phyloP scores from a whole-genome alignment of 177 flowering plant species.

The Vitis hybrid region DNA sequence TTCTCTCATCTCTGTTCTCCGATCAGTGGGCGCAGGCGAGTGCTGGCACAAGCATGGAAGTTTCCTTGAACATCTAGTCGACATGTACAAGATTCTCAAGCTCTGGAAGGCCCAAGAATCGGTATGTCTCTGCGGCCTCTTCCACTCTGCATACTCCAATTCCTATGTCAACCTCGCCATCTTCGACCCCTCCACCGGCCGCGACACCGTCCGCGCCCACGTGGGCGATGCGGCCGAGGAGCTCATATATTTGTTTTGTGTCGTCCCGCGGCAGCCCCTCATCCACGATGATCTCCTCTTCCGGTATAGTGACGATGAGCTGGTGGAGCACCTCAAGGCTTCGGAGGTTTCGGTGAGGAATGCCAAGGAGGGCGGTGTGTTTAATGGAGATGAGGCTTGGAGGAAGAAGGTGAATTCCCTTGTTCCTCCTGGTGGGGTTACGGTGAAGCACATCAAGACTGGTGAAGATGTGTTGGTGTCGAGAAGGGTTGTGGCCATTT shows the following conservation, averaged over 20 bases:
- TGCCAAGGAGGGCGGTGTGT: too few relatives aligned
- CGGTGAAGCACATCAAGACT: conserved; percentile 77
- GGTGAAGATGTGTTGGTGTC: conserved; percentile 69
- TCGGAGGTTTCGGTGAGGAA: too few relatives aligned
- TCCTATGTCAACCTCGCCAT: conserved; percentile 39
- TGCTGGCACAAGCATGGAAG: conserved; percentile 99
- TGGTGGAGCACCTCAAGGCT: too few relatives aligned
- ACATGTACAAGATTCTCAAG: conserved; percentile 66
- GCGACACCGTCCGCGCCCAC: too few relatives aligned
- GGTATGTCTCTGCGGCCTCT: conserved; percentile 85
- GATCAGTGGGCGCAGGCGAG: conserved; percentile 89
- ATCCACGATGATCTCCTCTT: too few relatives aligned
- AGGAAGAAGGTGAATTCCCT: conserved; percentile 59
- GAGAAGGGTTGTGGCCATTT: conserved; percentile 66
- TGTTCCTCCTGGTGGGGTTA: conserved; percentile 61
- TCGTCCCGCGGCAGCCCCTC: conserved; percentile 20
- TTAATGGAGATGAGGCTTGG: conserved; percentile 55
- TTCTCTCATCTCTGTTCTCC: conserved; percentile 58
- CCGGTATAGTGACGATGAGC: too few relatives aligned
- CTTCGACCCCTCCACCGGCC: too few relatives aligned
- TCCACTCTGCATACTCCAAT: conserved; percentile 97
- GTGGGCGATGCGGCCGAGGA: too few relatives aligned
- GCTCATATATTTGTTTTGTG: too few relatives aligned
- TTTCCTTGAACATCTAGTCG: conserved; percentile 86
- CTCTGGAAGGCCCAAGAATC: conserved; percentile 69